A percentile compares a stretch with the other conserved stretches of the same genome.
Evolutionary conservation across 2,329 filamentous ascomycete genomes (phyloP).

Genomic region (Apiospora marii): DNA sequence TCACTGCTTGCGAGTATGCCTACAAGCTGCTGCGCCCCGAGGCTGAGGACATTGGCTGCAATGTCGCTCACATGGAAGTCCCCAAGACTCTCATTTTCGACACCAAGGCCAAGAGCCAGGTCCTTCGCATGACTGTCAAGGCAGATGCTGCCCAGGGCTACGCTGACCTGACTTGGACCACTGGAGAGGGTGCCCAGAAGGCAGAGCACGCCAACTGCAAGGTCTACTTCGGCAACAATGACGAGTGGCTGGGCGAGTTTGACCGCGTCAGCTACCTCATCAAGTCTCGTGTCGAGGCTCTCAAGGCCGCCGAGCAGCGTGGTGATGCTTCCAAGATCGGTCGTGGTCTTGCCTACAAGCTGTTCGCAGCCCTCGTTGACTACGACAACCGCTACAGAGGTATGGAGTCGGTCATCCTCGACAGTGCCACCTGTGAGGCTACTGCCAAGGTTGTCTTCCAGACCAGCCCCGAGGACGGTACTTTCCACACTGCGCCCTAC

Average conservation of each 20-base stretch:
- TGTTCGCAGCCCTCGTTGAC: conserved; percentile 64
- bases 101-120: conserved; percentile 56
- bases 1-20: conserved; percentile 71
- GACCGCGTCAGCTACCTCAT: conserved; percentile 74
- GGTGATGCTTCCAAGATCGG: conserved; percentile 77
- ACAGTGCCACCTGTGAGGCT: conserved; percentile 59
- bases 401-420: conserved; percentile 66
- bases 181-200: conserved; percentile 65
- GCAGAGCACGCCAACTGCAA: conserved; percentile 69
- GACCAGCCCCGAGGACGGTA: conserved; percentile 55
- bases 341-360: conserved; percentile 81
- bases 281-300: conserved; percentile 65
- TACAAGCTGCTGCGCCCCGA: conserved; percentile 69
- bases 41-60: conserved; percentile 63
- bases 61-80: conserved; percentile 73
- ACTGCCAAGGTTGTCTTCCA: conserved; percentile 62
- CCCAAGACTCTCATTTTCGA: conserved; percentile 73
- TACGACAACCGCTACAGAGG: conserved; percentile 62
- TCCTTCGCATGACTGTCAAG: conserved; percentile 67
- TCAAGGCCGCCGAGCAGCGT: conserved; percentile 66
- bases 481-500: conserved; percentile 63
- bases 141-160: conserved; percentile 63
- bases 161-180: conserved; percentile 65
- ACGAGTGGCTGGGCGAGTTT: conserved; percentile 71
- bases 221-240: conserved; percentile 67